Percentiles rank a stretch among this genome's conserved stretches.
These are phyloP conservation scores for Ensete ventricosum DNA, from an alignment of 176 grass and related monocot species.

Conservation along the genomic window DNA sequence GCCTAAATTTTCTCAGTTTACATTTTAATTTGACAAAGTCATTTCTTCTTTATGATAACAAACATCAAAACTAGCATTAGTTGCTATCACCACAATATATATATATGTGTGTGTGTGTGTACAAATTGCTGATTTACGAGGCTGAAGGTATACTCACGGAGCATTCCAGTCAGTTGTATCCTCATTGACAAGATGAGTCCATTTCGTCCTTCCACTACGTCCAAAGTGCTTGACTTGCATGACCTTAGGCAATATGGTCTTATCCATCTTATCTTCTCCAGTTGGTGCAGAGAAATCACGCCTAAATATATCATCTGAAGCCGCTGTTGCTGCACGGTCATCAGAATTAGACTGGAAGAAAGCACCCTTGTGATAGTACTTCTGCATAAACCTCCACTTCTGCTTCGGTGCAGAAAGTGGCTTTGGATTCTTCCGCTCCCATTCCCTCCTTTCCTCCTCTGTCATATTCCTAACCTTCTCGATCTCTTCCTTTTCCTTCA, in stretches of 20 bases:
- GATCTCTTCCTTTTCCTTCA: constrained; percentile 99
- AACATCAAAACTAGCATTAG: too few species aligned
- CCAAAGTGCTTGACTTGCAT: constrained; percentile 99
- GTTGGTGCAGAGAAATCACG: constrained; percentile 85
- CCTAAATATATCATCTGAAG: constrained; percentile 47
- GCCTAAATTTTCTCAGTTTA: too few species aligned
- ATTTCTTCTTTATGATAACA: not conserved
- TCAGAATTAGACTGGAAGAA: constrained; percentile 74
- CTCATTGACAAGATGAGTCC: constrained; percentile 97
- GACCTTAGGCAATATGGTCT: constrained; percentile 92
- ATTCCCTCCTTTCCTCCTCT: constrained; percentile 76
- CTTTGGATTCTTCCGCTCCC: constrained; percentile 70
- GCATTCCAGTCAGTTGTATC: constrained; percentile 95
- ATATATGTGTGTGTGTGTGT: too few species aligned
- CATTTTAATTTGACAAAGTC: not conserved
- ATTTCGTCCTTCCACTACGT: constrained; percentile 89
- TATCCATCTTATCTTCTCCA: constrained; percentile 95
- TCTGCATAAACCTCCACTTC: constrained; percentile 98
- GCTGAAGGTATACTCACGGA: constrained; percentile 45
- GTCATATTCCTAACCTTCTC: constrained; percentile 96
- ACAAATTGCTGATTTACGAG: too few species aligned
- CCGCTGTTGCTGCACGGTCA: constrained; percentile 45
- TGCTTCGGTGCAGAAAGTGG: constrained; percentile 31
- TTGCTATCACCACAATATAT: too few species aligned
- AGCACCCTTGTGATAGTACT: constrained; percentile 93